phyloP scores from a whole-genome alignment of 176 grass and related monocot species.

The Phoenix dactylifera region DNA sequence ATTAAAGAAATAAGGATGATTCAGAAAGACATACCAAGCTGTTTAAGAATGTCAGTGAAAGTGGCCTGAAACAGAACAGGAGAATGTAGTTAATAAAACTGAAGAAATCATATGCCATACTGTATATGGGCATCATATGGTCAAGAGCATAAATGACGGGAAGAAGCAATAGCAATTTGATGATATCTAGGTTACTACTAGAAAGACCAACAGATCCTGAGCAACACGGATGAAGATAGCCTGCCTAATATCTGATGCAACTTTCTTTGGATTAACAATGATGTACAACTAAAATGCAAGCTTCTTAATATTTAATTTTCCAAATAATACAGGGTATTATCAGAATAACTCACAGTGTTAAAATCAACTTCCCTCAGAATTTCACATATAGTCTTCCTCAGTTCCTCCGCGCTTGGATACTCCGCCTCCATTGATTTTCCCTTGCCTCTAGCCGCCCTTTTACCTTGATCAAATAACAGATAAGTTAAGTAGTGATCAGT shows the following conservation, averaged over 20 bases:
- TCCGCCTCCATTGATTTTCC: conserved; percentile 22
- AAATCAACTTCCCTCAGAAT: conserved; percentile 94
- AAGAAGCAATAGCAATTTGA: too few relatives aligned
- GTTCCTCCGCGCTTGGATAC: conserved; percentile 59
- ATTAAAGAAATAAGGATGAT: neutral
- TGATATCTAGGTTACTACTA: too few relatives aligned
- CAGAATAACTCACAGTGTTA: conserved; percentile 47
- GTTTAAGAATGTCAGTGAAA: conserved; percentile 76
- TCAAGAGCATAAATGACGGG: too few relatives aligned
- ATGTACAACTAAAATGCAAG: too few relatives aligned
- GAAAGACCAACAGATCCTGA: too few relatives aligned
- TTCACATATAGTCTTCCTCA: conserved; percentile 63
- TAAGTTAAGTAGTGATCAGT: neutral
- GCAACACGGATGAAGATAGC: too few relatives aligned
- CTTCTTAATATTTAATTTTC: conserved; percentile 5
- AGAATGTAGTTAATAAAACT: neutral
- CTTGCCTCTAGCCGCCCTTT: conserved; percentile 51
- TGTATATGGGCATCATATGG: too few relatives aligned
- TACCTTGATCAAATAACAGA: conserved; percentile 42
- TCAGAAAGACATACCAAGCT: conserved; percentile 43
- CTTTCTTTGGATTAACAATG: too few relatives aligned
- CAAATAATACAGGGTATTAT: neutral
- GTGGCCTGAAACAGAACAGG: conserved; percentile 49
- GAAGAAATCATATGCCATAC: neutral
- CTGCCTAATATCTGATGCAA: too few relatives aligned